Conservation (phyloP, 306 rosid species). For the Nissolia schottii region DNA sequence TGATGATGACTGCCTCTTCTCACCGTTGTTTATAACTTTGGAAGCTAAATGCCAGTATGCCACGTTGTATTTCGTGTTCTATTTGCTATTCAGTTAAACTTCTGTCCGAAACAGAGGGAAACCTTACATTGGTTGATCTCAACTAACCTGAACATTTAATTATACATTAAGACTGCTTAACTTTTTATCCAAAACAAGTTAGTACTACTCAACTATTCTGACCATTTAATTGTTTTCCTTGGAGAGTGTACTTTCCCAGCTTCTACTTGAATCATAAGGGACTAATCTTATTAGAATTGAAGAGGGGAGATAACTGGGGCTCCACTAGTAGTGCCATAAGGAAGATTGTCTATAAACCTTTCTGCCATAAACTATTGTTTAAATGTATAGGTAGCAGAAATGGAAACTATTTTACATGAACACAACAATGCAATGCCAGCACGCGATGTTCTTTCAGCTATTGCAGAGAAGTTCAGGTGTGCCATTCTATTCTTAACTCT, state of each 20-base stretch:
- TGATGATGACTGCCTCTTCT: neutral
- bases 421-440: slow-evolving; percentile 85
- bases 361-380: slow-evolving; percentile 8
- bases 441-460: slow-evolving; percentile 65
- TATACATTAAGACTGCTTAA: neutral
- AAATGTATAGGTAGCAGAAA: slow-evolving; percentile 66
- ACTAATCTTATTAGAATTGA: neutral
- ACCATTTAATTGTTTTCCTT: neutral
- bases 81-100: neutral
- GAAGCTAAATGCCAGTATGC: neutral
- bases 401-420: slow-evolving; percentile 81
- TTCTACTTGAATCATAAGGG: neutral
- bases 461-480: slow-evolving; percentile 96
- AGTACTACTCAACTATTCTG: too few species aligned
- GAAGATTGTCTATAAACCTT: neutral
- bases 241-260: neutral
- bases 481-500: slow-evolving; percentile 1
- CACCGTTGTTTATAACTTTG: neutral
- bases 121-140: neutral
- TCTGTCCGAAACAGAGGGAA: neutral
- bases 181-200: too few species aligned
- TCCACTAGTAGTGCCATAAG: neutral
- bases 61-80: neutral
- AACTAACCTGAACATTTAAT: neutral
- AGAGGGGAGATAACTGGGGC: neutral